Evolutionary conservation across 495 filamentous ascomycete genomes (phyloP).

Genomic region (Lentithecium fluviatile): DNA sequence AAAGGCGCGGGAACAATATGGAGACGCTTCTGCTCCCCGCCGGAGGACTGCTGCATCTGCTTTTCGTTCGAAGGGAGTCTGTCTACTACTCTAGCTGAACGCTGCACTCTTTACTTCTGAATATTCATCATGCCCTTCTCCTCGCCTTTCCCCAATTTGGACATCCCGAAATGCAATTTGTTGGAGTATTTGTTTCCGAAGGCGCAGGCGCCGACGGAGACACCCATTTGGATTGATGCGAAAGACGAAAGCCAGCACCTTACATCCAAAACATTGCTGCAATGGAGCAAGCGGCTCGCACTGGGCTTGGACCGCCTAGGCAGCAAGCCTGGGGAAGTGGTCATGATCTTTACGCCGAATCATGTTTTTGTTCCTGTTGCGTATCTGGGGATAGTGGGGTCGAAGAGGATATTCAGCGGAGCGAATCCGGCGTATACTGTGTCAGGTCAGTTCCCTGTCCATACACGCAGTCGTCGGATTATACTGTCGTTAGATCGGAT

Average conservation of each 20-base stretch:
- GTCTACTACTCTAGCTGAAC: not conserved
- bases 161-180: constrained; percentile 48
- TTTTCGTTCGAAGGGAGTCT: not conserved
- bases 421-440: constrained; percentile 44
- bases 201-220: constrained; percentile 39
- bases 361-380: constrained; percentile 50
- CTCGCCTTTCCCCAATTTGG: constrained; percentile 39
- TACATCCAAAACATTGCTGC: constrained; percentile 43
- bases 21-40: not conserved
- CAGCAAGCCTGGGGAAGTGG: constrained; percentile 44
- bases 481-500: too few species aligned
- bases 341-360: constrained; percentile 51
- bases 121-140: constrained; percentile 40
- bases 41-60: constrained; percentile 3
- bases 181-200: constrained; percentile 50
- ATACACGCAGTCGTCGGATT: not conserved
- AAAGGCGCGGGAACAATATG: constrained; percentile 20
- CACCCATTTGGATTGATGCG: constrained; percentile 50
- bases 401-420: constrained; percentile 44
- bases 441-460: constrained; percentile 21
- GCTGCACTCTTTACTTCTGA: not conserved
- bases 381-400: constrained; percentile 50
- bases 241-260: constrained; percentile 41
- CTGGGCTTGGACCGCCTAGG: constrained; percentile 45
- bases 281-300: constrained; percentile 47